A percentile compares a stretch with the other conserved stretches of the same genome.
These are phyloP conservation scores for Hsuehochloa calcarea DNA, from an alignment of 176 grass and related monocot genomes.

Conservation along the genomic window DNA sequence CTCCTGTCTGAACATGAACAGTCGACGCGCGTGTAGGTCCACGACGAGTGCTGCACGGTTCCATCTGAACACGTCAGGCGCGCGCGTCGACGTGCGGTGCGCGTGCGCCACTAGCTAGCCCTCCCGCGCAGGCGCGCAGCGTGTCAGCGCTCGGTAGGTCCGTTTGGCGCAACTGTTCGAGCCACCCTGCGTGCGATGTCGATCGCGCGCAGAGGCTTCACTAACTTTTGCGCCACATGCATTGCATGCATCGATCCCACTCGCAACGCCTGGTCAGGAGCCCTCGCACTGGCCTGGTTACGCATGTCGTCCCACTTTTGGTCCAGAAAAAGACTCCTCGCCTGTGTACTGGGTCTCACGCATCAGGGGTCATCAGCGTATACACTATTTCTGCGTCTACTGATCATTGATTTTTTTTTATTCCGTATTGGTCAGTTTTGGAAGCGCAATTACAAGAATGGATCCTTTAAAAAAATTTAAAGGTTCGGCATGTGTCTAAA, in stretches of 20 bases:
- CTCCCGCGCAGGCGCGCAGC: neutral
- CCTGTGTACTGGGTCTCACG: neutral
- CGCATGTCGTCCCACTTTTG: neutral
- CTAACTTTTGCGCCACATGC: conserved; percentile 6
- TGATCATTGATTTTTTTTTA: neutral
- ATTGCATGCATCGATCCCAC: neutral
- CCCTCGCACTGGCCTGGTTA: neutral
- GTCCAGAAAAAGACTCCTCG: neutral
- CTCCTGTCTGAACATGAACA: neutral
- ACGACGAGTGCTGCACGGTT: neutral
- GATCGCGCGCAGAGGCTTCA: neutral
- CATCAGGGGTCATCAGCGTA: neutral
- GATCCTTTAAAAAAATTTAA: too few relatives aligned
- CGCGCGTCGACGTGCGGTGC: neutral
- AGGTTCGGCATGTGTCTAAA: too few relatives aligned
- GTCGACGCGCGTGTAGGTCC: neutral
- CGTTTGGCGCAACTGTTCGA: neutral
- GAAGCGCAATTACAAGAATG: too few relatives aligned
- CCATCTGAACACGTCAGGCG: neutral
- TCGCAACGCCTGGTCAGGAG: neutral
- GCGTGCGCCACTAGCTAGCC: neutral
- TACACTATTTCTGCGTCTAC: neutral
- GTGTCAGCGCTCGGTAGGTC: neutral
- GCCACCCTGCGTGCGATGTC: neutral
- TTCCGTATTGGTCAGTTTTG: too few relatives aligned